phyloP scores from a whole-genome alignment of 2,329 filamentous ascomycete genomes.

The Mollisia scopiformis region DNA sequence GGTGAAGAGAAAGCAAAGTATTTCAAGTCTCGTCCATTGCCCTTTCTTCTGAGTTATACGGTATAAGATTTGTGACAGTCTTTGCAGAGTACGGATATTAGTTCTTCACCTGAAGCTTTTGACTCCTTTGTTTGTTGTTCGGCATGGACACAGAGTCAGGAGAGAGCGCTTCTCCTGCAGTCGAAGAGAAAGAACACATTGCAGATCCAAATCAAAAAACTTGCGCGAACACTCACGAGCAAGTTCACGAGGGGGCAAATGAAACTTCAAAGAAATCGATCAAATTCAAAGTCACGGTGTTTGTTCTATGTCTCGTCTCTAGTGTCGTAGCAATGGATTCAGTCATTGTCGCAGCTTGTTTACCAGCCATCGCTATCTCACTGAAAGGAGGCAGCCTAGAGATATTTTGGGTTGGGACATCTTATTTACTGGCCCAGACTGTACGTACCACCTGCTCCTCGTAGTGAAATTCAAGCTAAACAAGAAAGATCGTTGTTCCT shows the following conservation, averaged over 20 bases:
- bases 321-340: slow-evolving; percentile 15
- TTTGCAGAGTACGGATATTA: no score
- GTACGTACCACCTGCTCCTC: neutral
- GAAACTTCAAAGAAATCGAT: slow-evolving; percentile 7
- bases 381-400: slow-evolving; percentile 18
- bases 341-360: slow-evolving; percentile 13
- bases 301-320: slow-evolving; percentile 18
- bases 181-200: no score
- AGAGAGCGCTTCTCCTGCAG: no score
- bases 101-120: no score
- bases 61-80: no score
- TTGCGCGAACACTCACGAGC: neutral
- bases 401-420: slow-evolving; percentile 23
- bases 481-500: slow-evolving; percentile 6
- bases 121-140: no score
- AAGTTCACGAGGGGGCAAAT: neutral
- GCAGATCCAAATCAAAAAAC: no score
- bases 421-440: slow-evolving; percentile 22
- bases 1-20: no score
- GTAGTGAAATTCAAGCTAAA: neutral
- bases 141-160: no score
- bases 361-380: slow-evolving; percentile 20
- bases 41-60: no score
- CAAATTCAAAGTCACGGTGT: slow-evolving; percentile 18
- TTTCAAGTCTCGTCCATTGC: no score